phyloP scores from a whole-genome alignment of 441 rosid species.

The Biscutella laevigata region DNA sequence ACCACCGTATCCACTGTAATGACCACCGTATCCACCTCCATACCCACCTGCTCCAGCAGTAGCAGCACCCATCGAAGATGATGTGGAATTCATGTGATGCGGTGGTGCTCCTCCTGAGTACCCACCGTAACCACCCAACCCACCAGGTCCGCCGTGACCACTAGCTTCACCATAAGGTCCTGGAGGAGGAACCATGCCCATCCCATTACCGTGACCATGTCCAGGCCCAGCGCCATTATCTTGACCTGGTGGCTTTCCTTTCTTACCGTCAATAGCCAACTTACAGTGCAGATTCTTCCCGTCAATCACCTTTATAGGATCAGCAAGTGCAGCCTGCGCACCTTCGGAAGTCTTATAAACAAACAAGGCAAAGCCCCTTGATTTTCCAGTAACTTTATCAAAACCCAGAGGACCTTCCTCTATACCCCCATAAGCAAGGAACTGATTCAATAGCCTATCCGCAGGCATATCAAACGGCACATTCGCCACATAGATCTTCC shows the following conservation, averaged over 20 bases:
- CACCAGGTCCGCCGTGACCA: conserved; percentile 46
- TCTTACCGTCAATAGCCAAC: conserved; percentile 71
- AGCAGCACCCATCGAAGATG: conserved; percentile 30
- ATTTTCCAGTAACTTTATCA: conserved; percentile 76
- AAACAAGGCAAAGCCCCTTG: conserved; percentile 74
- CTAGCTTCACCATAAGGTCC: conserved; percentile 27
- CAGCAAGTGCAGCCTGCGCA: conserved; percentile 75
- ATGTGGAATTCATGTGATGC: conserved; percentile 39
- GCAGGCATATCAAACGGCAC: conserved; percentile 75
- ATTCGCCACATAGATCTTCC: conserved; percentile 81
- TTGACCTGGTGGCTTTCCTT: conserved; percentile 37
- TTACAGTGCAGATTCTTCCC: conserved; percentile 72
- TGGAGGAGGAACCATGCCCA: conserved; percentile 39
- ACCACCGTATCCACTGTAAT: conserved; percentile 45
- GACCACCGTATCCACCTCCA: conserved; percentile 39
- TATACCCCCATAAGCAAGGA: conserved; percentile 64
- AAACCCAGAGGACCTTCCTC: conserved; percentile 94
- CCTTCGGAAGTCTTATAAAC: conserved; percentile 78
- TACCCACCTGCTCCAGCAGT: conserved; percentile 32
- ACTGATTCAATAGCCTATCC: conserved; percentile 58
- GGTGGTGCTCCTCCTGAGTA: conserved; percentile 37
- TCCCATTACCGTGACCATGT: conserved; percentile 35
- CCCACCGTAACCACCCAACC: conserved; percentile 40
- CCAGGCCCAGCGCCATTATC: conserved; percentile 25
- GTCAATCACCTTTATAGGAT: conserved; percentile 62